phyloP scores from a whole-genome alignment of 805 yeast species.

The Middelhovenomyces tepae region DNA sequence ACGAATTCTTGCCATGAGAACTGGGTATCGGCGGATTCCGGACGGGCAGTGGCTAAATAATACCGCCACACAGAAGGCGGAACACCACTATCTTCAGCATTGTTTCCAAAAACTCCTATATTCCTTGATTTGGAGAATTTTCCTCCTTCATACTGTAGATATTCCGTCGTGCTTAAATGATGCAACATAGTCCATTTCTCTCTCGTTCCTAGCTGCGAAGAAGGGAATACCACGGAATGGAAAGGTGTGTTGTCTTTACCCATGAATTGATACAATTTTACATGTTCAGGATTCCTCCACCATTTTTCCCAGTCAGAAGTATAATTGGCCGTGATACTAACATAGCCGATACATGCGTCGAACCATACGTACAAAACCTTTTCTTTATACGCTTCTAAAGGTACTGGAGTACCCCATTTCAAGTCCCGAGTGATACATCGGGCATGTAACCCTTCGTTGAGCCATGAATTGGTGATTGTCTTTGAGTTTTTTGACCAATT shows the following conservation, averaged over 20 bases:
- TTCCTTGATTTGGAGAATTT: slow-evolving; percentile 98
- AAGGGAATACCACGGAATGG: slow-evolving; percentile 98
- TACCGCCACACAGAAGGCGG: slow-evolving; percentile 96
- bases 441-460: slow-evolving; percentile 84
- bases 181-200: slow-evolving; percentile 87
- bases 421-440: slow-evolving; percentile 96
- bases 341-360: slow-evolving; percentile 95
- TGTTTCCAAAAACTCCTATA: slow-evolving; percentile 96
- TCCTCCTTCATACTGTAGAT: slow-evolving; percentile 95
- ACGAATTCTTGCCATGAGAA: slow-evolving; percentile 97
- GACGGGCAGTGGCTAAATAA: slow-evolving; percentile 84
- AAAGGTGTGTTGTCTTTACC: slow-evolving; percentile 99
- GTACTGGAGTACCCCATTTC: slow-evolving; percentile 98
- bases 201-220: slow-evolving; percentile 78
- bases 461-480: slow-evolving; percentile 87
- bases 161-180: slow-evolving; percentile 90
- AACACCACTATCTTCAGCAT: slow-evolving; percentile 87
- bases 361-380: slow-evolving; percentile 98
- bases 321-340: slow-evolving; percentile 92
- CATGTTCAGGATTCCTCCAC: slow-evolving; percentile 94
- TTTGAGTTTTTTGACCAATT: slow-evolving; percentile 88
- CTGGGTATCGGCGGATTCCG: slow-evolving; percentile 92
- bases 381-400: slow-evolving; percentile 72
- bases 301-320: slow-evolving; percentile 73
- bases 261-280: slow-evolving; percentile 91